phyloP scores from a whole-genome alignment of 2,329 filamentous ascomycete genomes.

The Ceratocystis ficicola region DNA sequence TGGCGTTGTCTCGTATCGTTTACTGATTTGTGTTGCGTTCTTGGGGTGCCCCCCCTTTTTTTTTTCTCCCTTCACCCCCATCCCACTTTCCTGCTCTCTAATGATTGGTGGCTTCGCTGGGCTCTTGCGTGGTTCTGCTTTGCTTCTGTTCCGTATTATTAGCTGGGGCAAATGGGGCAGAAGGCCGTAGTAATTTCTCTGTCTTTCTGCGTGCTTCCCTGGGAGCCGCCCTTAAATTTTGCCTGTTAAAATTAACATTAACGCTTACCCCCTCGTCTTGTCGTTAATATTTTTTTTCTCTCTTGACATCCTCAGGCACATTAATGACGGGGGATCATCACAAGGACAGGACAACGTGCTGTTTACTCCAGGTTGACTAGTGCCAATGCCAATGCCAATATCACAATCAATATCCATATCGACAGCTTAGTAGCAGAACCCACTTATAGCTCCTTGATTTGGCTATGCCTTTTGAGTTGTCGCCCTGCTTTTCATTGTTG shows the following conservation, averaged over 20 bases:
- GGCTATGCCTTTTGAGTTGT: background rate
- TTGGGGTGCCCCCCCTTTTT: background rate
- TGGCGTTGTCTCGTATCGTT: slow-evolving; percentile 9
- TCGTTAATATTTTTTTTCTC: background rate
- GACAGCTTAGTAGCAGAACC: no score
- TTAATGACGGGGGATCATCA: no score
- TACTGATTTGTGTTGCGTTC: background rate
- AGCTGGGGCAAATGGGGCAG: background rate
- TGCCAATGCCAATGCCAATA: no score
- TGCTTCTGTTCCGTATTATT: background rate
- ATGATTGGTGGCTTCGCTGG: background rate
- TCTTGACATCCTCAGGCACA: background rate
- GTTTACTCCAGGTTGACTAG: background rate
- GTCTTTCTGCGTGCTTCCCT: background rate
- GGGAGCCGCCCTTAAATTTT: background rate
- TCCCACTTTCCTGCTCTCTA: background rate
- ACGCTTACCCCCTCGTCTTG: background rate
- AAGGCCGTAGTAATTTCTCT: background rate
- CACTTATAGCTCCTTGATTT: no score
- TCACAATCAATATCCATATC: no score
- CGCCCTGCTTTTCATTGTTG: background rate
- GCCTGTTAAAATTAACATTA: background rate
- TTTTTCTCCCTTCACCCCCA: background rate
- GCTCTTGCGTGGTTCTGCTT: background rate
- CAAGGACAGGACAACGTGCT: background rate